Evolutionary conservation across 2,329 filamentous ascomycete genomes (phyloP).

Genomic region (Pseudogymnoascus sp.): DNA sequence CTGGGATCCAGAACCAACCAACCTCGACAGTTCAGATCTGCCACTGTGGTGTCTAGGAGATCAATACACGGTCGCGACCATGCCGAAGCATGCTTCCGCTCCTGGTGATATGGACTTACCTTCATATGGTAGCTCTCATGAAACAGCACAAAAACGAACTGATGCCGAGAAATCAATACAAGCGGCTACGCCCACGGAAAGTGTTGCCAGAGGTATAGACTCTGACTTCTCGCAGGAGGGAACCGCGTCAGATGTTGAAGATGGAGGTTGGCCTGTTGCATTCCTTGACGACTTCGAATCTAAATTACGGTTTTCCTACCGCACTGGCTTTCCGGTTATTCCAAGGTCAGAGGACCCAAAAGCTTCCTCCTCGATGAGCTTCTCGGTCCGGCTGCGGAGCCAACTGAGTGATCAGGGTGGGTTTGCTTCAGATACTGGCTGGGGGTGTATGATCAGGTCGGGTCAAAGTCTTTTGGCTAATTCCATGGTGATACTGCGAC

Average conservation of each 20-base stretch:
- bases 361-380: slow-evolving; percentile 62
- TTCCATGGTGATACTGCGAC: slow-evolving; percentile 58
- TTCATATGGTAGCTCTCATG: background rate
- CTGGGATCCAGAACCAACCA: slow-evolving; percentile 82
- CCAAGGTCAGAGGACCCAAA: slow-evolving; percentile 67
- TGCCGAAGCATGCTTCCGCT: background rate
- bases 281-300: slow-evolving; percentile 94
- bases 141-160: background rate
- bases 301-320: slow-evolving; percentile 91
- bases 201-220: slow-evolving; percentile 15
- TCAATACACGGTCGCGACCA: slow-evolving; percentile 37
- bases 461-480: slow-evolving; percentile 91
- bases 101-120: background rate
- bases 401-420: slow-evolving; percentile 69
- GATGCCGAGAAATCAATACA: slow-evolving; percentile 13
- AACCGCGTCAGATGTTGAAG: slow-evolving; percentile 18
- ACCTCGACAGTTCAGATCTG: slow-evolving; percentile 57
- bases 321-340: slow-evolving; percentile 77
- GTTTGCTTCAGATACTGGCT: slow-evolving; percentile 89
- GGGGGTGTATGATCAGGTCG: slow-evolving; percentile 98
- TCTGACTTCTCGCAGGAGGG: slow-evolving; percentile 26
- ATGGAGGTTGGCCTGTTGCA: slow-evolving; percentile 63
- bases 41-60: slow-evolving; percentile 78
- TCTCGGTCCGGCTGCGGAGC: slow-evolving; percentile 74
- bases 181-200: slow-evolving; percentile 27